phyloP scores from a whole-genome alignment of 2,329 filamentous ascomycete species.

The Tolypocladium guangdongense region DNA sequence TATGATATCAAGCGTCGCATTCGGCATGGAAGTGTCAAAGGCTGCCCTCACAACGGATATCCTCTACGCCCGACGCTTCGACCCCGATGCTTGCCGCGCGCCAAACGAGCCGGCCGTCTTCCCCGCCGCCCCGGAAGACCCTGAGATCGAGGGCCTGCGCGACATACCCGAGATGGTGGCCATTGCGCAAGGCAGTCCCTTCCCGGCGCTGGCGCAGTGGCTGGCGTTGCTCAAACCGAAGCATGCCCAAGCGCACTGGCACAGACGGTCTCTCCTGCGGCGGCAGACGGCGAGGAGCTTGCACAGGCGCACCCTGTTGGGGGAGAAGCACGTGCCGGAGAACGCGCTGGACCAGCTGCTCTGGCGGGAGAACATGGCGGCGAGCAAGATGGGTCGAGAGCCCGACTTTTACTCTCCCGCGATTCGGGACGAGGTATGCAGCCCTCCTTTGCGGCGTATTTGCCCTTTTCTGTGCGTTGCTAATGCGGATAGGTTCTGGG shows the following conservation, averaged over 20 bases:
- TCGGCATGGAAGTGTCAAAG: slow-evolving; percentile 15
- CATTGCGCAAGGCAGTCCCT: slow-evolving; percentile 11
- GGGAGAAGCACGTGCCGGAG: slow-evolving; percentile 4
- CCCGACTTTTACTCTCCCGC: slow-evolving; percentile 19
- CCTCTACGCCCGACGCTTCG: slow-evolving; percentile 3
- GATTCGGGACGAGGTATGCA: slow-evolving; percentile 23
- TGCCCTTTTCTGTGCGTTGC: background rate
- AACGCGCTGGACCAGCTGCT: slow-evolving; percentile 23
- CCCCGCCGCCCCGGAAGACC: slow-evolving; percentile 4
- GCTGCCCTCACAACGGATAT: slow-evolving; percentile 8
- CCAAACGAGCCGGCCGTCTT: slow-evolving; percentile 7
- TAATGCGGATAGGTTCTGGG: slow-evolving; percentile 12
- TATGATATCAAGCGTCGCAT: slow-evolving; percentile 22
- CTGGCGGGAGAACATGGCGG: slow-evolving; percentile 19
- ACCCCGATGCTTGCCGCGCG: background rate
- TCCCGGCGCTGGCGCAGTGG: slow-evolving; percentile 9
- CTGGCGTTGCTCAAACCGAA: slow-evolving; percentile 13
- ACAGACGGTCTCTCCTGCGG: slow-evolving; percentile 10
- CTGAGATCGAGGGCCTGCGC: slow-evolving; percentile 11
- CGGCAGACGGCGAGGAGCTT: slow-evolving; percentile 11
- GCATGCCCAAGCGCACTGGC: slow-evolving; percentile 14
- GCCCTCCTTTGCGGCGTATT: background rate
- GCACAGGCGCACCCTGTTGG: slow-evolving; percentile 5
- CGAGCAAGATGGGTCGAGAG: slow-evolving; percentile 16
- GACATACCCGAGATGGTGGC: slow-evolving; percentile 14